These are phyloP conservation scores for Myxozyma geophila DNA, from an alignment of 805 yeast species.

Conservation along the genomic window DNA sequence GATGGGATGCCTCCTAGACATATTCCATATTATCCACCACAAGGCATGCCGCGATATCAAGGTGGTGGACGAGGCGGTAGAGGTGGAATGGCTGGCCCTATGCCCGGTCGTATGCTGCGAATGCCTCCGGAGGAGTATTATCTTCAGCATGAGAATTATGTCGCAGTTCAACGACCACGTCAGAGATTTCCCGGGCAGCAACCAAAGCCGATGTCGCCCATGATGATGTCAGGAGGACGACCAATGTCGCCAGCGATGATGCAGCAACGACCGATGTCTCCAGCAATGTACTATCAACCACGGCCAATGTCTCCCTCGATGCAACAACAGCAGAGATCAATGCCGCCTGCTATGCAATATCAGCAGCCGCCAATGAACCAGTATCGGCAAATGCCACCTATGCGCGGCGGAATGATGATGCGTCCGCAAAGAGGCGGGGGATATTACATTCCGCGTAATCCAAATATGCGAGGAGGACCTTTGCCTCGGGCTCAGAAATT, in stretches of 20 bases:
- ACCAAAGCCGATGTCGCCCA: background rate
- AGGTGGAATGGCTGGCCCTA: conserved; percentile 7
- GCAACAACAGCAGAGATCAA: background rate
- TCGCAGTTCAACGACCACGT: conserved; percentile 1
- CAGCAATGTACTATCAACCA: background rate
- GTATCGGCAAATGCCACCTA: background rate
- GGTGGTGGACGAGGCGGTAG: conserved; percentile 8
- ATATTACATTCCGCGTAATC: background rate
- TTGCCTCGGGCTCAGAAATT: background rate
- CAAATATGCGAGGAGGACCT: conserved; percentile 5
- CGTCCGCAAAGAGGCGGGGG: background rate
- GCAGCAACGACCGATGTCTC: conserved; percentile 2
- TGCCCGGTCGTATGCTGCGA: conserved; percentile 10
- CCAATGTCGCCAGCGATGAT: conserved; percentile 13
- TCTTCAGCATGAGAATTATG: conserved; percentile 4
- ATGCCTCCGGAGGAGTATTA: conserved; percentile 19
- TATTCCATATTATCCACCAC: background rate
- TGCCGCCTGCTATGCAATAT: conserved; percentile 9
- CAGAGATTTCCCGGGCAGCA: conserved; percentile 3
- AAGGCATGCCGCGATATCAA: conserved; percentile 3
- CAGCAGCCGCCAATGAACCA: conserved; percentile 4
- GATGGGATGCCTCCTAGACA: background rate
- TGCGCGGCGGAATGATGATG: conserved; percentile 9
- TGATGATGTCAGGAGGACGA: background rate
- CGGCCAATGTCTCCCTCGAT: conserved; percentile 6